Conservation (phyloP, 1,284 basidiomycete species). For the Trametes polyzona region DNA sequence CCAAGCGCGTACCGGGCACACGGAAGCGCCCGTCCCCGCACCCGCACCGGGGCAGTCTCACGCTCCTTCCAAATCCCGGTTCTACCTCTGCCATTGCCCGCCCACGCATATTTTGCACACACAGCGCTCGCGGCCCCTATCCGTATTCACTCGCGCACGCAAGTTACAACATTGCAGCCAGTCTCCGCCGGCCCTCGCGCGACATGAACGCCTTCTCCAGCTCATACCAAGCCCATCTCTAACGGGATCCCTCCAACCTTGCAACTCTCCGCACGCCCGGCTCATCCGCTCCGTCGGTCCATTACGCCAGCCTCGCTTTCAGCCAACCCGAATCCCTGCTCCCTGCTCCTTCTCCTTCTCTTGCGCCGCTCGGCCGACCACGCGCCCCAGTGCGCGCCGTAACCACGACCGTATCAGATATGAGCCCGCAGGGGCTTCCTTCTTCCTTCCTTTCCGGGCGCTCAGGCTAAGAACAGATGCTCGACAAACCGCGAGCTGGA, state of each 20-base stretch:
- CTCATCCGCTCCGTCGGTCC: slow-evolving; percentile 20
- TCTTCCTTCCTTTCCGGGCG: too few relatives aligned
- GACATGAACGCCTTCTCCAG: not conserved
- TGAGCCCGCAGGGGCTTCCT: too few relatives aligned
- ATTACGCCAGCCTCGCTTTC: not conserved
- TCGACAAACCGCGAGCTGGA: slow-evolving; percentile 25
- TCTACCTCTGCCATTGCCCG: not conserved
- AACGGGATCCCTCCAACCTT: not conserved
- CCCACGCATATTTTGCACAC: too few relatives aligned
- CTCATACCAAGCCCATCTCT: not conserved
- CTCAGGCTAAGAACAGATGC: slow-evolving; percentile 15
- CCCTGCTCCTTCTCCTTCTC: too few relatives aligned
- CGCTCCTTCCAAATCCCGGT: not conserved
- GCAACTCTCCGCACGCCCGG: slow-evolving; percentile 3
- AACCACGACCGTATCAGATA: too few relatives aligned
- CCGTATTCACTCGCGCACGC: too few relatives aligned
- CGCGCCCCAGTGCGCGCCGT: too few relatives aligned
- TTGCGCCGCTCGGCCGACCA: too few relatives aligned
- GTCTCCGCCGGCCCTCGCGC: not conserved
- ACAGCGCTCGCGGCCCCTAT: too few relatives aligned
- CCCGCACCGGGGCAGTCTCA: not conserved
- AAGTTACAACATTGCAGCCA: not conserved
- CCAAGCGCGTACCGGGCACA: slow-evolving; percentile 3
- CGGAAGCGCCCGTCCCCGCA: slow-evolving; percentile 1
- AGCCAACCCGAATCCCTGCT: too few relatives aligned